Conservation (phyloP, 306 rosid species). For the Acmispon strigosus region DNA sequence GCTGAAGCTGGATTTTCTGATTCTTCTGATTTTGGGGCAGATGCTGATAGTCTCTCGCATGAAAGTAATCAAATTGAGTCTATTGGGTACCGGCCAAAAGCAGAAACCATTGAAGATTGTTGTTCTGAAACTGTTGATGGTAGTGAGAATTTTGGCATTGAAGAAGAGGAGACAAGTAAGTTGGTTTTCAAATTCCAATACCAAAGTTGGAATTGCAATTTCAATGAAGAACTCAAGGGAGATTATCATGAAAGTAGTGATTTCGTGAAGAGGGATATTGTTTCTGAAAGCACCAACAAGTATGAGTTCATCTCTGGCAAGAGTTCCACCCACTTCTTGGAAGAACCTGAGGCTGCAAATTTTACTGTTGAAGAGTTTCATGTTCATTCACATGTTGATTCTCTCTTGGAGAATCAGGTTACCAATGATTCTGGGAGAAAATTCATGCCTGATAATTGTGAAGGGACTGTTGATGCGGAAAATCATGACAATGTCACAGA, state of each 20-base stretch:
- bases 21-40: background rate
- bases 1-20: background rate
- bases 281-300: conserved; percentile 25
- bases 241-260: conserved; percentile 10
- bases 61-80: conserved; percentile 18
- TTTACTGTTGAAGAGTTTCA: conserved; percentile 35
- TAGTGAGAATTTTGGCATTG: background rate
- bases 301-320: conserved; percentile 40
- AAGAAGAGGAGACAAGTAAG: conserved; percentile 32
- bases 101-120: background rate
- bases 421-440: background rate
- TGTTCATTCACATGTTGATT: conserved; percentile 12
- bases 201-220: conserved; percentile 35
- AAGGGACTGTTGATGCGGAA: conserved; percentile 18
- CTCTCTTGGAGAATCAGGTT: background rate
- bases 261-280: conserved; percentile 17
- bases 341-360: conserved; percentile 43
- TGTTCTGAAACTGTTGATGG: conserved; percentile 9
- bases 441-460: background rate
- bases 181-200: conserved; percentile 69
- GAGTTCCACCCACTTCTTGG: conserved; percentile 41
- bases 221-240: conserved; percentile 34
- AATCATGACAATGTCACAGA: background rate
- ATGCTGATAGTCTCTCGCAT: background rate
- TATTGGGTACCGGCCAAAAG: background rate